Conservation (phyloP, 768 basidiomycete species). For the Cantharellus anzutake region DNA sequence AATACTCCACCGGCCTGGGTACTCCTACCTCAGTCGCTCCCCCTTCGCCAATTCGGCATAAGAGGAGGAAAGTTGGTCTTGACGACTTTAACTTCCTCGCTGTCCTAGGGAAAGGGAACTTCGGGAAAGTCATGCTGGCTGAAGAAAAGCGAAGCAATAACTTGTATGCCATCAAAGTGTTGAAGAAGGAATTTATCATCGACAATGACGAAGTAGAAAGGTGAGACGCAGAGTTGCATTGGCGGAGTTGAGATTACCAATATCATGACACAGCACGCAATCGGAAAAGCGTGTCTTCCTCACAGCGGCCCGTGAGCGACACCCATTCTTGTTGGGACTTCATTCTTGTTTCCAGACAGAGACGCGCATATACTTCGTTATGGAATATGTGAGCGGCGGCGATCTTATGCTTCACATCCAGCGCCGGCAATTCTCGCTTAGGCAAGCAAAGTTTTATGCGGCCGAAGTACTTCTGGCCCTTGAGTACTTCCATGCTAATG, state of each 20-base stretch:
- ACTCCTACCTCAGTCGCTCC: no score
- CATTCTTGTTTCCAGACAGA: slow-evolving; percentile 99
- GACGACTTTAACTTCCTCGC: slow-evolving; percentile 99
- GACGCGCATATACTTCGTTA: slow-evolving; percentile 97
- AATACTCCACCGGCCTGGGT: no score
- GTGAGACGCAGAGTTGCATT: slow-evolving; percentile 24
- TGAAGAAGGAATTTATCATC: slow-evolving; percentile 99
- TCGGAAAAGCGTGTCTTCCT: slow-evolving; percentile 98
- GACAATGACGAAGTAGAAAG: slow-evolving; percentile 99
- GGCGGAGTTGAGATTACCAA: not conserved
- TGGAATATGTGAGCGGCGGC: slow-evolving; percentile 99
- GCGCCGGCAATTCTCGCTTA: slow-evolving; percentile 93
- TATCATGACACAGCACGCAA: slow-evolving; percentile 47
- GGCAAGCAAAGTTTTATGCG: slow-evolving; percentile 98
- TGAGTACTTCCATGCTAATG: slow-evolving; percentile 96
- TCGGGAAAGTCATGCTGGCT: slow-evolving; percentile 99
- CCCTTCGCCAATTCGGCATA: no score
- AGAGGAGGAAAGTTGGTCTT: slow-evolving; percentile 70
- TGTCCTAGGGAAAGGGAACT: slow-evolving; percentile 97
- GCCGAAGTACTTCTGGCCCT: slow-evolving; percentile 88
- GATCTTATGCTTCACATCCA: slow-evolving; percentile 99
- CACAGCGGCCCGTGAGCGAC: slow-evolving; percentile 88
- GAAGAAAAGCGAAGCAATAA: slow-evolving; percentile 87
- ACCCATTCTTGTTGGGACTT: slow-evolving; percentile 89
- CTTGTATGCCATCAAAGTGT: slow-evolving; percentile 97